Evolutionary conservation across 1,139 yeast genomes (phyloP).

Genomic region (Debaryomyces udenii): DNA sequence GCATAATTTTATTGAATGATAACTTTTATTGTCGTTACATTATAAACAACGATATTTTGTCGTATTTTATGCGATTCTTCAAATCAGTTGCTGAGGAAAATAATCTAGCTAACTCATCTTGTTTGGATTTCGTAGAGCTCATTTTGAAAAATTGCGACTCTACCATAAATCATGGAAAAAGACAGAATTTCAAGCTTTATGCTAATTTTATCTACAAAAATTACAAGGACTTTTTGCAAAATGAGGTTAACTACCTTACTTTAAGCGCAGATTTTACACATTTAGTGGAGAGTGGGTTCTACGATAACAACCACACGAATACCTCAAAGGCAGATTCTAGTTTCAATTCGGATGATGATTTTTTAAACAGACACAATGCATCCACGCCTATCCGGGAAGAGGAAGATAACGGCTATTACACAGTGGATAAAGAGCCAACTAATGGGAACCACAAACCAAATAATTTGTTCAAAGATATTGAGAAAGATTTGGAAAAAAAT

Average conservation of each 20-base stretch:
- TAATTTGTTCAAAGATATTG: constrained; percentile 23
- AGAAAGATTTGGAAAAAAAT: constrained; percentile 18
- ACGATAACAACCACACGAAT: constrained; percentile 16
- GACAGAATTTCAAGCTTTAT: constrained; percentile 47
- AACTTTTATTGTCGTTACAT: constrained; percentile 59
- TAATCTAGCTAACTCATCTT: constrained; percentile 73
- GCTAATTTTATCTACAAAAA: constrained; percentile 53
- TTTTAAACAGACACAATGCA: constrained; percentile 23
- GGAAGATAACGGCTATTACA: constrained; percentile 15
- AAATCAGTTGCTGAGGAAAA: constrained; percentile 53
- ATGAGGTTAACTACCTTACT: constrained; percentile 30
- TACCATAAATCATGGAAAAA: constrained; percentile 25
- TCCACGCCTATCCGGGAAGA: constrained; percentile 31
- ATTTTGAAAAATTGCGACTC: constrained; percentile 40
- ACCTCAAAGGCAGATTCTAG: constrained; percentile 18
- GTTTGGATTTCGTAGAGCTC: constrained; percentile 69
- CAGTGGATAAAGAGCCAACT: constrained; percentile 11
- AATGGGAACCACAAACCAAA: constrained; percentile 16
- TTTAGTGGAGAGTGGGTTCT: constrained; percentile 30
- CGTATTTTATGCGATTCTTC: constrained; percentile 54
- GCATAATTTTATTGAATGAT: constrained; percentile 63
- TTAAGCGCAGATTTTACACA: constrained; percentile 38
- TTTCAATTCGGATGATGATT: constrained; percentile 29
- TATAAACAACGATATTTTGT: constrained; percentile 56
- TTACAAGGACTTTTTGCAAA: constrained; percentile 40